Base-by-base conservation (phyloP, 2,329 filamentous ascomycete genomes). In the Aspergillus aculeatinus region DNA sequence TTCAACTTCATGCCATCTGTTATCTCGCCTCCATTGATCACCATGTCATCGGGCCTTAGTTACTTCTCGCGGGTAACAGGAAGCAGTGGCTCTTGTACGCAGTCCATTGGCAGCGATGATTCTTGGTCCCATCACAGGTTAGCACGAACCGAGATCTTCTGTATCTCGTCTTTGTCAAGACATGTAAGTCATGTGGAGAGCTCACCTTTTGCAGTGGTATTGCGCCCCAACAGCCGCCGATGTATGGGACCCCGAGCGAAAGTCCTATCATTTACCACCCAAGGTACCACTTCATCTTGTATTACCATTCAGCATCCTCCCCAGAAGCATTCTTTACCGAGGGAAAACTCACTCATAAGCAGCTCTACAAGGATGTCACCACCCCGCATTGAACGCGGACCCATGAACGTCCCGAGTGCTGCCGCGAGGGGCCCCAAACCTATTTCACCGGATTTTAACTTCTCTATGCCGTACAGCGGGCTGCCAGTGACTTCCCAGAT, bases 121-220 rank as follows among this genome's bases (percentile, higher is more conserved):
- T 63, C 68, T 47, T 70, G 71, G 64, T 70, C 70, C 68, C 71
- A 69, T 62, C 67, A 70, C 59, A 76, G 74, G 74, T 76, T 57
- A 74, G 73, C 71, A 68, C 55, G 59, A 63, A 62, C 51, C 61
- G 51, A 62, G 55, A 64, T 57, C 48, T 57, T 49, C 42, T 42
- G 21, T 44, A 55, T 23, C 31, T 25, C 49, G 44, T 23, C 12
- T 48, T 35, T 23, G 23, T 44, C 48, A n/a, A 39, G 48, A 29
- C 54, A 21, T 21, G n/a, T 23, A 49, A 19, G 19, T 35, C 35
- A 49, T 10, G 31, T 51, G 59, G 44, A 55, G 66, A 59, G 60
- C 73, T 75, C 68, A 75, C 65, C 55, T 39, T 55, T 35, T 47
- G 35, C 55, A 68, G 63, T 65, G 68, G 65, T 55, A 66, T 67